Conservation (phyloP, 2,329 filamentous ascomycete genomes). For the Penicillium vulpinum region DNA sequence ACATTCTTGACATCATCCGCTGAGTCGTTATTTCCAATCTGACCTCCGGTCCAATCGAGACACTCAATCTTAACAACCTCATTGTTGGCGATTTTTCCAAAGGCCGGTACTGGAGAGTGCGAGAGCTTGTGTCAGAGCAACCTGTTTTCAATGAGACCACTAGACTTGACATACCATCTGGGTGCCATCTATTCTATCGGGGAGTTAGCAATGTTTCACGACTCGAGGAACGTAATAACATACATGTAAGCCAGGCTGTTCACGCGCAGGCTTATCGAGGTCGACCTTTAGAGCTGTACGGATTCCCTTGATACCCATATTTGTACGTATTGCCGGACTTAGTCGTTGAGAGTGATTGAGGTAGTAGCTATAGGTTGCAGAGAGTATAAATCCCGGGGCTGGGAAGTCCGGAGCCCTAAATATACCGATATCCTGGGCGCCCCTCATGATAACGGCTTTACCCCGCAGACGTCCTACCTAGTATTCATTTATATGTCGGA, state of each 20-base stretch:
- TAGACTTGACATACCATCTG: slow-evolving; percentile 64
- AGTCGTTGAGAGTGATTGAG: neutral
- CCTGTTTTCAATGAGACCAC: neutral
- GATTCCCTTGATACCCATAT: slow-evolving; percentile 51
- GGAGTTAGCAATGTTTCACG: neutral
- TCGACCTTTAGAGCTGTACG: slow-evolving; percentile 73
- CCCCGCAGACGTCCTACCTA: slow-evolving; percentile 2
- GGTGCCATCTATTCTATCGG: slow-evolving; percentile 83
- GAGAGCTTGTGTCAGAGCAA: no score
- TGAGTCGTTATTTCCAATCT: slow-evolving; percentile 84
- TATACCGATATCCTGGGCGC: neutral
- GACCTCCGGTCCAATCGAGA: slow-evolving; percentile 74
- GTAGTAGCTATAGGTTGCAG: neutral
- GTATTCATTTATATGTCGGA: neutral
- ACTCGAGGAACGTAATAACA: slow-evolving; percentile 32
- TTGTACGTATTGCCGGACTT: neutral
- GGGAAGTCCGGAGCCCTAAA: neutral
- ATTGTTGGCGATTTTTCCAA: slow-evolving; percentile 71
- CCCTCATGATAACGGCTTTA: slow-evolving; percentile 6
- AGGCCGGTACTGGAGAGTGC: slow-evolving; percentile 64
- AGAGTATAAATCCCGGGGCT: neutral
- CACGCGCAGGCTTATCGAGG: slow-evolving; percentile 67
- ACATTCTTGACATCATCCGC: slow-evolving; percentile 86
- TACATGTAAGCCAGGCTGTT: slow-evolving; percentile 72
- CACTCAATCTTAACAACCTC: slow-evolving; percentile 95